These are phyloP conservation scores for Penicillium sp. DNA, from an alignment of 2,329 filamentous ascomycete species.

Conservation along the genomic window DNA sequence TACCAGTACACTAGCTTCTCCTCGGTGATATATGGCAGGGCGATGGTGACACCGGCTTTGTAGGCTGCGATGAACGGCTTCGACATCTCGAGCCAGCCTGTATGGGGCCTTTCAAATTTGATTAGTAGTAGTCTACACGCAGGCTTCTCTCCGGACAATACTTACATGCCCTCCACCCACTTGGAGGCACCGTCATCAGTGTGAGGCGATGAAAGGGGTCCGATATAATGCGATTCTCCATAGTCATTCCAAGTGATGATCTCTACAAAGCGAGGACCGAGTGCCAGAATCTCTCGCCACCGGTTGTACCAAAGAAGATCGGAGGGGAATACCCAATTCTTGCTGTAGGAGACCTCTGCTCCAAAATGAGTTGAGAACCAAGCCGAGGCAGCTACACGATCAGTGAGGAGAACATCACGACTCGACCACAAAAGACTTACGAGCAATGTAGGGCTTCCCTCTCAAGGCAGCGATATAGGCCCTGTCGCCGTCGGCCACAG, in stretches of 20 bases:
- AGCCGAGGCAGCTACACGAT: constrained; percentile 38
- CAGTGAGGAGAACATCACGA: neutral
- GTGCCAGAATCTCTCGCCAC: constrained; percentile 41
- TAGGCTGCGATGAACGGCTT: constrained; percentile 53
- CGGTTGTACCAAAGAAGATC: constrained; percentile 45
- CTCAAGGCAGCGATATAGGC: constrained; percentile 32
- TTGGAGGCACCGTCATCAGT: constrained; percentile 43
- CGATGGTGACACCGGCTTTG: constrained; percentile 41
- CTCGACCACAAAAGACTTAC: constrained; percentile 21
- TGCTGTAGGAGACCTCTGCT: constrained; percentile 43
- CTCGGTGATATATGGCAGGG: constrained; percentile 38
- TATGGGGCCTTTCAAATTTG: constrained; percentile 41
- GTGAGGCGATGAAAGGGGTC: constrained; percentile 43
- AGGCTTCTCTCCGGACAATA: neutral
- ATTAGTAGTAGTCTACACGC: neutral
- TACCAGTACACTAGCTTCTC: constrained; percentile 57
- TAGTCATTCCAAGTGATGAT: constrained; percentile 51
- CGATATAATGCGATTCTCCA: constrained; percentile 54
- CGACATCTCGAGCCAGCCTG: constrained; percentile 52
- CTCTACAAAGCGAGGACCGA: constrained; percentile 49
- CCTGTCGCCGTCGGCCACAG: constrained; percentile 39
- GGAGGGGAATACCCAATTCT: constrained; percentile 51
- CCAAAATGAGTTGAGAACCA: constrained; percentile 54
- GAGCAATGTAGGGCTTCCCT: constrained; percentile 49
- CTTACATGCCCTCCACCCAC: constrained; percentile 49